Base-by-base conservation (phyloP, 768 basidiomycete genomes). In the Kwoniella dejecticola region DNA sequence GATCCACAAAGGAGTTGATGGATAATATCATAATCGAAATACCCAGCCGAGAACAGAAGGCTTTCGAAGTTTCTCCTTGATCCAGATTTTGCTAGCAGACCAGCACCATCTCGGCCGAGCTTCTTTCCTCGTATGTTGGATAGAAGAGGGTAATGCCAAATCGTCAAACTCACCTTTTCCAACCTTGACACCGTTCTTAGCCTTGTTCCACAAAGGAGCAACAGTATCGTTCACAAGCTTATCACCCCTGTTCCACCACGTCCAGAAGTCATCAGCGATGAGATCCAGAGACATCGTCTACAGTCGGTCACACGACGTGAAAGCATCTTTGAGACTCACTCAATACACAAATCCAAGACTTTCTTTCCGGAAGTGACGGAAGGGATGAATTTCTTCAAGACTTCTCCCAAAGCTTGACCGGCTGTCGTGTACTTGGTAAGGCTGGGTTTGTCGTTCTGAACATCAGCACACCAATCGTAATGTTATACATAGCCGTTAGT, bases 161-260 rank as follows among this genome's bases (percentile, higher is more conserved):
- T n/a, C n/a, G n/a, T n/a, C n/a, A n/a, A n/a, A 76, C 86, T 67
- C 72, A 89, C 94, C 94, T 82, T 95, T 96, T 80, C 80, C 75
- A 58, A 91, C 84, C 82, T 91, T 92, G 71, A 87, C 87, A 70
- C 90, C 90, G 81, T 94, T 94, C 69, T 90, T 85, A 56, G 84
- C 62, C 81, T 95, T 96, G 84, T 90, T 96, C 83, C 90, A 96
- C 50, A 96, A 88, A 29, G 83, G 85, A 50, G 84, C 85, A 26
- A 90, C 89, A 72, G 87, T 90, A 64, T 89, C 84, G 80, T 93
- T 90, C 79, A 98, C 82, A 78, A 94, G 85, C 80, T 88, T 90
- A 84, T 98, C 95, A 62, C 93, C 95, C 58, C 75, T 78, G 46
- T 23, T 24, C 7, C 4, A 5, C 4, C 11, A 4, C 17, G 8